Conservation (phyloP, 2,329 filamentous ascomycete species). For the Blumeria graminis region DNA sequence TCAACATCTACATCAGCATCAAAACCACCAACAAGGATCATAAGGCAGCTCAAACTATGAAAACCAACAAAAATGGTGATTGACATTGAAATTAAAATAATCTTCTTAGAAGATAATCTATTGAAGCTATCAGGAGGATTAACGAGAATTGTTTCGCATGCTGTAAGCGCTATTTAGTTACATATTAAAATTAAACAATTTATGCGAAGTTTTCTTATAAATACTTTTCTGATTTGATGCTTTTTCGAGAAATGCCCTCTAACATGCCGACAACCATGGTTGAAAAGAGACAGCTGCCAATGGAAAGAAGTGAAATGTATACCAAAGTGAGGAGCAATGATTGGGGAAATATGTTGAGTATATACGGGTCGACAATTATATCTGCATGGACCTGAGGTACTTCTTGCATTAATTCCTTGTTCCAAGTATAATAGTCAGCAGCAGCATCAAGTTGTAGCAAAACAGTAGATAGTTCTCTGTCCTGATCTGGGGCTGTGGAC, state of each 20-base stretch:
- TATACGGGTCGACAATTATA: conserved; percentile 63
- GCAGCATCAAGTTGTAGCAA: conserved; percentile 45
- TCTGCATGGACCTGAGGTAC: conserved; percentile 58
- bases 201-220: background rate
- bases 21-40: background rate
- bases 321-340: conserved; percentile 49
- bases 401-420: conserved; percentile 47
- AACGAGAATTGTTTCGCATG: background rate
- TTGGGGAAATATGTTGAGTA: conserved; percentile 54
- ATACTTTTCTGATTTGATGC: conserved; percentile 4
- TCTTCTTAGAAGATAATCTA: background rate
- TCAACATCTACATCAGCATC: background rate
- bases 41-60: background rate
- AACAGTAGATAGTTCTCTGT: conserved; percentile 7
- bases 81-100: background rate
- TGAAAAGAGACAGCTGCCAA: conserved; percentile 13
- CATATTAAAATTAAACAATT: background rate
- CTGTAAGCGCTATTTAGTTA: background rate
- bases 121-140: background rate
- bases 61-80: background rate
- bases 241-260: conserved; percentile 2
- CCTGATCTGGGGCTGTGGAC: conserved; percentile 3
- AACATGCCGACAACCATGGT: conserved; percentile 11
- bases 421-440: conserved; percentile 64
- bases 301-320: conserved; percentile 40